phyloP scores from a whole-genome alignment of 2,329 filamentous ascomycete genomes.

The Pseudogymnoascus sp. region DNA sequence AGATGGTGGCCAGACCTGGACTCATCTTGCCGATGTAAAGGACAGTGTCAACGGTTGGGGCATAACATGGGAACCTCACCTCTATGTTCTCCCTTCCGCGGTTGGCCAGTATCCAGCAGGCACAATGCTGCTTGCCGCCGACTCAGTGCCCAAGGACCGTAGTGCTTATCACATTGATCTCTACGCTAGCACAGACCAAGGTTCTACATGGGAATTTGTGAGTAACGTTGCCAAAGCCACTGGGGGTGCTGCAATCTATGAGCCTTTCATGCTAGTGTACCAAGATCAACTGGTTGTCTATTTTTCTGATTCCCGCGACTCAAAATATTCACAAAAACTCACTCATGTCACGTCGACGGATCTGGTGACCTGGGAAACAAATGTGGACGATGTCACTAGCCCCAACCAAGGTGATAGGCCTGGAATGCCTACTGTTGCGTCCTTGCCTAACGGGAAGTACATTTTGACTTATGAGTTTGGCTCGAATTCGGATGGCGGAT shows the following conservation, averaged over 20 bases:
- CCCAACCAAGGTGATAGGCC: slow-evolving; percentile 55
- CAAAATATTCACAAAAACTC: slow-evolving; percentile 63
- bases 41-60: slow-evolving; percentile 59
- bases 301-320: slow-evolving; percentile 64
- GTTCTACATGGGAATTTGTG: slow-evolving; percentile 58
- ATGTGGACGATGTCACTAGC: slow-evolving; percentile 56
- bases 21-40: slow-evolving; percentile 53
- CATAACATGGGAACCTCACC: slow-evolving; percentile 59
- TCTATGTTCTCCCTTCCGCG: slow-evolving; percentile 53
- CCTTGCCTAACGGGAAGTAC: slow-evolving; percentile 47
- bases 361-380: slow-evolving; percentile 49
- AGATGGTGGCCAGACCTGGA: slow-evolving; percentile 53
- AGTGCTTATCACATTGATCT: slow-evolving; percentile 60
- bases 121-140: slow-evolving; percentile 51
- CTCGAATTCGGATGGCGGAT: too few species aligned
- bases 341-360: slow-evolving; percentile 49
- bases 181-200: slow-evolving; percentile 55
- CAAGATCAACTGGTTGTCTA: slow-evolving; percentile 56
- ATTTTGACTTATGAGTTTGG: slow-evolving; percentile 61
- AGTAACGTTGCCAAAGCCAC: slow-evolving; percentile 49
- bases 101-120: slow-evolving; percentile 53
- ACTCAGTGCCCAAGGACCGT: slow-evolving; percentile 41
- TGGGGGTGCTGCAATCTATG: slow-evolving; percentile 59
- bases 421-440: slow-evolving; percentile 57
- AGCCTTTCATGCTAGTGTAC: slow-evolving; percentile 57